Percentiles rank a stretch among this genome's conserved stretches.
phyloP scores from a whole-genome alignment of 805 yeast species.

The Saturnispora silvae region DNA sequence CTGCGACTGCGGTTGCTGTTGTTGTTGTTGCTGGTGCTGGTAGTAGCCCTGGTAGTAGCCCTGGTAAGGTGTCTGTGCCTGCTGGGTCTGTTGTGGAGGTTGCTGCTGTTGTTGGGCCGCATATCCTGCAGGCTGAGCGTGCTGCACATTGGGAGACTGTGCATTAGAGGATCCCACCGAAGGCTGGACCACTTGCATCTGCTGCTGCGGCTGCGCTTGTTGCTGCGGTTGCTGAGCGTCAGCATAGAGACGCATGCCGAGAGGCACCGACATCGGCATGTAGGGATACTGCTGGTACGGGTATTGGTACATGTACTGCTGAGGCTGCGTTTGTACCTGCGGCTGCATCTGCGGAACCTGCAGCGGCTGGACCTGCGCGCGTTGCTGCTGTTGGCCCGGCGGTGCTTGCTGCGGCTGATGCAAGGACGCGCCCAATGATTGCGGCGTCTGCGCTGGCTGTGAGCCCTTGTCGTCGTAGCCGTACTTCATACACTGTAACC shows the following conservation, averaged over 20 bases:
- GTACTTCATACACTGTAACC: no score
- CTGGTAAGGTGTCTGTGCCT: slow-evolving; percentile 10
- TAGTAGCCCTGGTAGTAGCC: slow-evolving; percentile 3
- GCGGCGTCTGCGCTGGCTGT: no score
- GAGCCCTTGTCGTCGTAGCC: no score
- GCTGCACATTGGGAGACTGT: background rate
- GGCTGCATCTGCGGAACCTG: background rate
- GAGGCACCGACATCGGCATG: background rate
- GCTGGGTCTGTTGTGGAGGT: slow-evolving; percentile 1
- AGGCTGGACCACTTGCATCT: background rate
- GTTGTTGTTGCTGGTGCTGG: slow-evolving; percentile 7
- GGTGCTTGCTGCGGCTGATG: no score
- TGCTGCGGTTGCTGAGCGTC: background rate
- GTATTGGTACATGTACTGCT: background rate
- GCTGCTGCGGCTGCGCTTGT: background rate
- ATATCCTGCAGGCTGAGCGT: background rate
- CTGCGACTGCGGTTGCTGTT: slow-evolving; percentile 8
- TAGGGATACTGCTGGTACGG: background rate
- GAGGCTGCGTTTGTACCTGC: background rate
- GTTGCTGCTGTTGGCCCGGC: background rate
- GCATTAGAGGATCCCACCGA: background rate
- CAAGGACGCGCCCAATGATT: no score
- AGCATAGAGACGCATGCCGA: no score
- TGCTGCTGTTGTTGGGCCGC: slow-evolving; percentile 6
- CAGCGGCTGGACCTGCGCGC: background rate